Conservation (phyloP, 2,329 filamentous ascomycete species). For the Diaporthe sp. region DNA sequence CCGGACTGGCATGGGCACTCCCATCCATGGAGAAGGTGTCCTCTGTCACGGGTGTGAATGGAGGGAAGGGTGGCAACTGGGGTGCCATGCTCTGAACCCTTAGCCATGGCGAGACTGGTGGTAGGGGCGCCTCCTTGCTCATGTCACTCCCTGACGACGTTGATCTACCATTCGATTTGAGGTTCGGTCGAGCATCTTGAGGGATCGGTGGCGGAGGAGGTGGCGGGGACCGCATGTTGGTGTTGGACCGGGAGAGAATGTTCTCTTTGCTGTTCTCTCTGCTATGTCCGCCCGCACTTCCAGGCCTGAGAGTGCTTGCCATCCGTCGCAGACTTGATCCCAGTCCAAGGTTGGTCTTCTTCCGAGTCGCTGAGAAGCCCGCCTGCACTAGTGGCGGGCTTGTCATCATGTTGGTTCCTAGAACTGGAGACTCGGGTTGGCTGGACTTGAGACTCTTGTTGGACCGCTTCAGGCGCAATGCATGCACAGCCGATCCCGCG, state of each 20-base stretch:
- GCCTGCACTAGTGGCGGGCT: slow-evolving; percentile 35
- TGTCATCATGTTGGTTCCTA: slow-evolving; percentile 29
- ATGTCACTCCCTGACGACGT: slow-evolving; percentile 24
- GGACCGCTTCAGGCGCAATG: slow-evolving; percentile 19
- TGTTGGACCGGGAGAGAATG: background rate
- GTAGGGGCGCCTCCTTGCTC: slow-evolving; percentile 18
- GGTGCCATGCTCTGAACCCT: slow-evolving; percentile 36
- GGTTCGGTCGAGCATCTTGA: background rate
- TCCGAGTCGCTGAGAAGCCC: slow-evolving; percentile 31
- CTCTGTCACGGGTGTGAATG: slow-evolving; percentile 35
- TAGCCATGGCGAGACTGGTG: slow-evolving; percentile 31
- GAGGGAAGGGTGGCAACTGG: slow-evolving; percentile 33
- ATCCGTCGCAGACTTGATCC: slow-evolving; percentile 32
- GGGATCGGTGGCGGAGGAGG: slow-evolving; percentile 1
- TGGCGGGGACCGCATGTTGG: background rate
- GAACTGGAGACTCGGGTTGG: slow-evolving; percentile 32
- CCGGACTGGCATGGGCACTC: slow-evolving; percentile 20
- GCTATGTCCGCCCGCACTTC: slow-evolving; percentile 11
- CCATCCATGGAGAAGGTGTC: slow-evolving; percentile 31
- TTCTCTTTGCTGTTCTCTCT: slow-evolving; percentile 28
- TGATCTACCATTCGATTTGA: background rate
- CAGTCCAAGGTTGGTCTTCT: slow-evolving; percentile 34
- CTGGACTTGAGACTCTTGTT: slow-evolving; percentile 30
- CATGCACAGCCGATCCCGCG: slow-evolving; percentile 23
- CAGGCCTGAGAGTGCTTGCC: slow-evolving; percentile 33